Evolutionary conservation across 108 stramenopile genomes (phyloP), one percentile per base, ranked within the genome.

Genomic region (Craspedostauros australis): DNA sequence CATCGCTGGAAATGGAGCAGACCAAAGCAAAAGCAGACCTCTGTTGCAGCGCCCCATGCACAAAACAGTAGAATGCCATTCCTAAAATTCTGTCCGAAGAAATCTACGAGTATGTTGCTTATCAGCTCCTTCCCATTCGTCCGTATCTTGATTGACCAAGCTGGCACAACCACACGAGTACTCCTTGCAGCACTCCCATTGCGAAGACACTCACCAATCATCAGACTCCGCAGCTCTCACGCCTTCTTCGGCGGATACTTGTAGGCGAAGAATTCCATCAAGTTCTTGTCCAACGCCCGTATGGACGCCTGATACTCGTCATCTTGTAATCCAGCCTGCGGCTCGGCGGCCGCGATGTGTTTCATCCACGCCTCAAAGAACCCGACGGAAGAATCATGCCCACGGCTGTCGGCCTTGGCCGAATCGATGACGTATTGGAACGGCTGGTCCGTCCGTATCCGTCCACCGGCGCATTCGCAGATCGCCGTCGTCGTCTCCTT

Each of bases 391-490:
- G 56, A 73, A 27, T 86, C 89, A 55, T 89, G 88, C 0, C 84
- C 88, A 2, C 54, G 60, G 5, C 84, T 80, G 18, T 80, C 70
- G 4, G 61, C 68, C 67, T 91, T 91, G 58, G 89, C 89, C 27
- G 74, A 78, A 25, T 80, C 72, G 4, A 76, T 72, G 22, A 83
- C 66, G 37, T 71, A 79, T 19, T 63, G 38, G 51, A 86, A 84
- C 0, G 55, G 39, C 33, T 59, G 56, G 46, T 79, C 70, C 0
- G 57, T 57, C 3, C 76, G 54, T 50, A 82, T 78, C 54, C 62
- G 42, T 36, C 93, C 93, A 29, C 86, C 90, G 0, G 78, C 86
- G 56, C 90, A 92, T 32, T 61, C 66, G 69, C 90, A 92, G n/a
- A 86, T 59, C 26, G 43, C 39, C 21, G 46, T 60, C 2, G 64